A percentile compares a stretch with the other conserved stretches of the same genome.
phyloP scores from a whole-genome alignment of 495 filamentous ascomycete genomes.

The Xanthoparmelia taractica region DNA sequence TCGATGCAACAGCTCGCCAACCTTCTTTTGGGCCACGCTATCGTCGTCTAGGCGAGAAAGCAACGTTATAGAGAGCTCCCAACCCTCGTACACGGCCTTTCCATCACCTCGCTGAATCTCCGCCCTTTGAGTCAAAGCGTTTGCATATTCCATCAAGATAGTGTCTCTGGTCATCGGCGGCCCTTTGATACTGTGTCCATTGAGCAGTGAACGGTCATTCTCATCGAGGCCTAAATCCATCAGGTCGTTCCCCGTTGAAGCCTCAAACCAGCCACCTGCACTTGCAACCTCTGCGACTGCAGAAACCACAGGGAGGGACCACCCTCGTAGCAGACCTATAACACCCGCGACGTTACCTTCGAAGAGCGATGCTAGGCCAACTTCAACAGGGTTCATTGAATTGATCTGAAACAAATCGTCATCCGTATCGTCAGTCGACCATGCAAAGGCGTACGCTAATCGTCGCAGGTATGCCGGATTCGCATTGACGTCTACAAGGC shows the following conservation, averaged over 20 bases:
- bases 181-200: slow-evolving; percentile 41
- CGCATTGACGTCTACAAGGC: slow-evolving; percentile 40
- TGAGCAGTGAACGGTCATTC: slow-evolving; percentile 56
- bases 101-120: slow-evolving; percentile 30
- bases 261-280: slow-evolving; percentile 63
- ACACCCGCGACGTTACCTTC: slow-evolving; percentile 68
- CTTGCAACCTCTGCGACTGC: slow-evolving; percentile 73
- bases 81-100: slow-evolving; percentile 54
- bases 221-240: slow-evolving; percentile 42
- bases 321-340: slow-evolving; percentile 61
- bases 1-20: slow-evolving; percentile 54
- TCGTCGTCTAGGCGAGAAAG: slow-evolving; percentile 64
- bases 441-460: slow-evolving; percentile 44
- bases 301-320: slow-evolving; percentile 68
- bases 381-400: slow-evolving; percentile 61
- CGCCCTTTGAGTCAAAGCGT: slow-evolving; percentile 41
- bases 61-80: slow-evolving; percentile 77
- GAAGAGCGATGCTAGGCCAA: slow-evolving; percentile 70
- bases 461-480: slow-evolving; percentile 47
- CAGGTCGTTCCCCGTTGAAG: slow-evolving; percentile 21
- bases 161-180: slow-evolving; percentile 50
- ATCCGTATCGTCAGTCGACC: slow-evolving; percentile 39
- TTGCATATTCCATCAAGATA: slow-evolving; percentile 65
- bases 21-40: slow-evolving; percentile 54
- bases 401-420: slow-evolving; percentile 59